Conservation (phyloP, 2,329 filamentous ascomycete species). For the Colletotrichum theobromicola region DNA sequence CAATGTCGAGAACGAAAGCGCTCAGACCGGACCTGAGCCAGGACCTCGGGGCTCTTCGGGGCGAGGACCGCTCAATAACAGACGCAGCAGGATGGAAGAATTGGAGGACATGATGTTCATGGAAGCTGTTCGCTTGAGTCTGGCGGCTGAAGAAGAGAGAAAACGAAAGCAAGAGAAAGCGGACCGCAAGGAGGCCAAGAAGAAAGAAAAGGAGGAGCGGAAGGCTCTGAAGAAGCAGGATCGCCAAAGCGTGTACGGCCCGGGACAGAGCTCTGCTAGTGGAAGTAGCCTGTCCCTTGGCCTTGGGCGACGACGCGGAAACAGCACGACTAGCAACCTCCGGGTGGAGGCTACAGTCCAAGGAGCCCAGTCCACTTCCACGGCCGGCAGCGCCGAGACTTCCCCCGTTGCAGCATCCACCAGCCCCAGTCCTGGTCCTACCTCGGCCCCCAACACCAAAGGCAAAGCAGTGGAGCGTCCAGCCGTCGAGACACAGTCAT, state of each 20-base stretch:
- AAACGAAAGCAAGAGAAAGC: conserved; percentile 85
- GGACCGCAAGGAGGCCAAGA: conserved; percentile 81
- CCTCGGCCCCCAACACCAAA: conserved; percentile 54
- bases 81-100: conserved; percentile 74
- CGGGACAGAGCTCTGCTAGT: conserved; percentile 56
- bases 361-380: conserved; percentile 33
- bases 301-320: conserved; percentile 62
- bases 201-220: conserved; percentile 82
- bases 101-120: conserved; percentile 99
- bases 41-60: conserved; percentile 35
- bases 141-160: conserved; percentile 94
- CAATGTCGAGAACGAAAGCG: conserved; percentile 27
- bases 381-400: conserved; percentile 16
- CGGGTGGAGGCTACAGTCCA: conserved; percentile 60
- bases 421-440: conserved; percentile 33
- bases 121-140: conserved; percentile 88
- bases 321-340: conserved; percentile 65
- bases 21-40: conserved; percentile 36
- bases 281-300: conserved; percentile 70
- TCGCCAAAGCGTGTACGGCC: conserved; percentile 41
- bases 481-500: conserved; percentile 26
- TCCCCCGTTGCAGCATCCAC: conserved; percentile 35
- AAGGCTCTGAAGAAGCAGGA: conserved; percentile 73
- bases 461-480: conserved; percentile 73
- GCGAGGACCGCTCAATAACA: conserved; percentile 28